Base-by-base conservation (phyloP, 495 filamentous ascomycete species). In the Hypoxylon fuscum region DNA sequence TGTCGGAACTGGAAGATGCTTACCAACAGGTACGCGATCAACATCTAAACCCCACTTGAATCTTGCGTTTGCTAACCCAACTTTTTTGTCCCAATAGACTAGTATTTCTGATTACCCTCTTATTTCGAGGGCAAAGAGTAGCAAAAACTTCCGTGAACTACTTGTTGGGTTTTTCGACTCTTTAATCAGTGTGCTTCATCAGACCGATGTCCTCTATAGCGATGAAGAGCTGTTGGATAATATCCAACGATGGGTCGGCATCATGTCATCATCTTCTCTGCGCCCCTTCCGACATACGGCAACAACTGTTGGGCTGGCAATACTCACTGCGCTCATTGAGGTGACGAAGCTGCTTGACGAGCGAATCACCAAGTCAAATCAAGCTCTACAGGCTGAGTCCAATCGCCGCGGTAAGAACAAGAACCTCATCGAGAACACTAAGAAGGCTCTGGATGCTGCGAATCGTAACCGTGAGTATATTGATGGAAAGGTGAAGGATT, bases 201-300 rank as follows among this genome's bases (percentile, higher is more conserved):
- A 89, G 51, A 88, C 87, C 15, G 88, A 87, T 4, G 73, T 90
- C 2, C 72, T 98, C 20, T 94, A 93, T 78, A 84, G 81, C 35
- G 88, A 96, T 54, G 76, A 77, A 18, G 78, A 84, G 4, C 78
- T 98, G 20, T 84, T 95, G 68, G 91, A 96, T 66, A 96, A 94
- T 64, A 83, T 97, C 45, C 82, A 90, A 56, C 76, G 88, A 50
- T 98, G 95, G 96, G 77, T 96, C 23, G 85, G 86, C 14, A 85
- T 88, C 17, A 90, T 98, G 88, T 92, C 93, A 2, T 93, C 90
- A 7, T 90, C 91, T 0, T 76, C 80, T 1, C 86, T 90, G 35
- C 86, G 96, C 17, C 93, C 95, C 4, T 97, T 98, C 74, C 82
- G 95, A 49, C 96, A 98, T 72, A 98, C 95, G 0, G 87, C 93